These are phyloP conservation scores for Lactarius hatsudake DNA, from an alignment of 768 basidiomycete species.

Conservation along the genomic window DNA sequence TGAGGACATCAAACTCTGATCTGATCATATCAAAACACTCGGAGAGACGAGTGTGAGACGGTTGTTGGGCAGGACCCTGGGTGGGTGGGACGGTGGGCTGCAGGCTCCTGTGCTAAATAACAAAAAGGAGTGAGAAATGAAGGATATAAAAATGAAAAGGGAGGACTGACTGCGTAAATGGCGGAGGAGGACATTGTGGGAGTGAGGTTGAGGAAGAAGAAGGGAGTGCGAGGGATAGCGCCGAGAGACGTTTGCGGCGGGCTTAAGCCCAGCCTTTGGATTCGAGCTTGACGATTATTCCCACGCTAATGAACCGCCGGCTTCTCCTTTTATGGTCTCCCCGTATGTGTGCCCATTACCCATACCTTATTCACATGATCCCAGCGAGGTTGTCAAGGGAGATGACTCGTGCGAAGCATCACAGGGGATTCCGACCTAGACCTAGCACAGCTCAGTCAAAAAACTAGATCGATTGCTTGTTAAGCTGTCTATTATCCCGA, in stretches of 20 bases:
- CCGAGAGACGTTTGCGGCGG: constrained; percentile 22
- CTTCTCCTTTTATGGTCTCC: constrained; percentile 18
- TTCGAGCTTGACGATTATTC: constrained; percentile 2
- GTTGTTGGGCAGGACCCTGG: constrained; percentile 33
- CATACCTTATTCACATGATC: constrained; percentile 1
- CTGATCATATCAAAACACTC: constrained; percentile 81
- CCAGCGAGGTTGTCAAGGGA: background rate
- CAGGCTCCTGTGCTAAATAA: constrained; percentile 40
- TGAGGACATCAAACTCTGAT: constrained; percentile 78
- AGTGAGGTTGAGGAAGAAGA: constrained; percentile 22
- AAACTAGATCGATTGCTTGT: background rate
- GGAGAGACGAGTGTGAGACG: constrained; percentile 48
- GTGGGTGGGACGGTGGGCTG: constrained; percentile 42
- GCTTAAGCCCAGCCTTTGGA: constrained; percentile 18
- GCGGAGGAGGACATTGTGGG: constrained; percentile 31
- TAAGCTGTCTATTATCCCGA: background rate
- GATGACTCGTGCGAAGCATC: background rate
- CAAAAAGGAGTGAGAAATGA: background rate
- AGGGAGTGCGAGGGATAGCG: constrained; percentile 24
- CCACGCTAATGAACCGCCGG: constrained; percentile 19
- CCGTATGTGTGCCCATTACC: background rate
- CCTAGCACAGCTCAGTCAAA: background rate
- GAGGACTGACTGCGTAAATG: constrained; percentile 32
- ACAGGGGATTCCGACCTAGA: too few species aligned
- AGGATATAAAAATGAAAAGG: background rate